A percentile compares a stretch with the other conserved stretches of the same genome.
Conservation (phyloP, 345 rosid genomes). For the Eucalyptus sp. region DNA sequence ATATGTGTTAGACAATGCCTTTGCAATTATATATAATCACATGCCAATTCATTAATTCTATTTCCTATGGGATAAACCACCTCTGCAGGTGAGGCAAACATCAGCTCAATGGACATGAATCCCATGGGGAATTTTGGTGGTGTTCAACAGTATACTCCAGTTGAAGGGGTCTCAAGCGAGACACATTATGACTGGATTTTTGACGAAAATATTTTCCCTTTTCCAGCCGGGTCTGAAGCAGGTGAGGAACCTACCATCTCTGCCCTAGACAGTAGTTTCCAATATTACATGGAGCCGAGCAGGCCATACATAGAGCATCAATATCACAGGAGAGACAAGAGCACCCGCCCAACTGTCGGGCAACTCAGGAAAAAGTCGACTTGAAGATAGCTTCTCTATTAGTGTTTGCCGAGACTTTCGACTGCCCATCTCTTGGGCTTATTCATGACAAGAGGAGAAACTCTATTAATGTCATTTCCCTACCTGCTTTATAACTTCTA, state of each 20-base stretch:
- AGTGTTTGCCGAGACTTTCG: not conserved
- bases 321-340: not conserved
- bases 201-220: not conserved
- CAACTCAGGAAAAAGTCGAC: not conserved
- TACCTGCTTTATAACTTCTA: not conserved
- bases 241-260: not conserved
- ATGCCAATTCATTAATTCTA: not conserved
- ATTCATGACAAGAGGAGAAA: not conserved
- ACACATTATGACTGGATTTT: not conserved
- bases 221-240: not conserved
- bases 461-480: not conserved
- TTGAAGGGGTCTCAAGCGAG: not conserved
- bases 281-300: not conserved
- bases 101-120: not conserved
- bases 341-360: not conserved
- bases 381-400: not conserved
- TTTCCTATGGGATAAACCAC: not conserved
- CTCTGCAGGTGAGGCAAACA: not conserved
- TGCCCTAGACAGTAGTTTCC: not conserved
- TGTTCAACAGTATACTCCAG: not conserved
- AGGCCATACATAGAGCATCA: not conserved
- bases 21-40: not conserved
- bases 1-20: not conserved
- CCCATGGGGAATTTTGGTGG: not conserved
- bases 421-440: not conserved